phyloP scores from a whole-genome alignment of 257 asterid genomes.

The Salvia miltiorrhiza region DNA sequence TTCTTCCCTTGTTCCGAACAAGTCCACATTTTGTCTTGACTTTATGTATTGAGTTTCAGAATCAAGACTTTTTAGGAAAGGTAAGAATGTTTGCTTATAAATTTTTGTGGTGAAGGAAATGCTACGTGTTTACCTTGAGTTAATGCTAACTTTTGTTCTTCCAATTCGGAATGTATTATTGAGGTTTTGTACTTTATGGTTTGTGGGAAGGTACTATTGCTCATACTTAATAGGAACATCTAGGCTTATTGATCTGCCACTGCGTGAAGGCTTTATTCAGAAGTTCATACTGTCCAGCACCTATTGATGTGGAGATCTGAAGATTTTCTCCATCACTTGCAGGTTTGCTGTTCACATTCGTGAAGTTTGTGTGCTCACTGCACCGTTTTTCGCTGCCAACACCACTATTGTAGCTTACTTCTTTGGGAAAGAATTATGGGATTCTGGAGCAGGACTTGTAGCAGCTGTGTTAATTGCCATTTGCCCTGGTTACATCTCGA shows the following conservation, averaged over 20 bases:
- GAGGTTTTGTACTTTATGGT: constrained; percentile 1
- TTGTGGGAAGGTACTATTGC: not conserved
- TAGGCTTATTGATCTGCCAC: not conserved
- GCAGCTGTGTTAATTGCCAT: constrained; percentile 94
- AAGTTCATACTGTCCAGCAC: not conserved
- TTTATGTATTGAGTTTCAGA: not conserved
- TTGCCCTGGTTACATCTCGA: constrained; percentile 98
- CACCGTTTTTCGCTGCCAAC: constrained; percentile 96
- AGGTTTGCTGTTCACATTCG: constrained; percentile 99
- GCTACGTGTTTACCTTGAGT: not conserved
- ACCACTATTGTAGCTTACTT: constrained; percentile 98
- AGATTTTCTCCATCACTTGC: constrained; percentile 24
- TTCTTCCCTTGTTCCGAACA: not conserved
- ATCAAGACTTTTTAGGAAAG: not conserved
- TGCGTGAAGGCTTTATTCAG: not conserved
- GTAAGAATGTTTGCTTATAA: not conserved
- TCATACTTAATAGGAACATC: not conserved
- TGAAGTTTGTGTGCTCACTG: constrained; percentile 98
- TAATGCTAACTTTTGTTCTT: not conserved
- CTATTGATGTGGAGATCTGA: constrained; percentile 14
- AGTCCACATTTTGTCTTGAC: not conserved
- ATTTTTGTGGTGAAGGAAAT: not conserved
- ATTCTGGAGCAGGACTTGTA: constrained; percentile 98
- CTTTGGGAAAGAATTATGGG: constrained; percentile 98
- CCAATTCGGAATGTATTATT: not conserved